phyloP scores from a whole-genome alignment of 805 yeast species.

The Saccharomycopsis olivae region DNA sequence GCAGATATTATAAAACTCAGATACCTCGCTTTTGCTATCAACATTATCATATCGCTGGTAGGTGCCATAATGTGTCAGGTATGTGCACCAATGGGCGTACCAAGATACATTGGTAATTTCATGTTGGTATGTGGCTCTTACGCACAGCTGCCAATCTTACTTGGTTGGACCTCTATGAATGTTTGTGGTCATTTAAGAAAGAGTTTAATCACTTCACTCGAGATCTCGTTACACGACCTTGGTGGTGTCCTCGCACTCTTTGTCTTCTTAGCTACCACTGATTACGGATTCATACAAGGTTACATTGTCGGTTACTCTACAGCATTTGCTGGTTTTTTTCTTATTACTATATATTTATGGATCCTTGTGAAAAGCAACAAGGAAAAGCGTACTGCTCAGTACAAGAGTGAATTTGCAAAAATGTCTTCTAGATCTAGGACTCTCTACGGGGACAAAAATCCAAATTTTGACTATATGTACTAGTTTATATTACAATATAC shows the following conservation, averaged over 20 bases:
- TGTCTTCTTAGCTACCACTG: conserved; percentile 11
- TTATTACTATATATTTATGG: not conserved
- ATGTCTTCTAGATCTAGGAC: conserved; percentile 12
- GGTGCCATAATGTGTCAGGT: conserved; percentile 5
- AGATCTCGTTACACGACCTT: conserved; percentile 60
- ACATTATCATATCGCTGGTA: conserved; percentile 12
- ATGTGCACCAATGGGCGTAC: conserved; percentile 4
- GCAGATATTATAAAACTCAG: conserved; percentile 38
- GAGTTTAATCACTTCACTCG: conserved; percentile 45
- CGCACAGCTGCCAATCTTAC: conserved; percentile 52
- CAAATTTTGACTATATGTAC: conserved; percentile 14
- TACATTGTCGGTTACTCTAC: conserved; percentile 7
- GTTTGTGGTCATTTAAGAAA: conserved; percentile 44
- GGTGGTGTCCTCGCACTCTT: conserved; percentile 34
- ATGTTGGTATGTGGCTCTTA: conserved; percentile 34
- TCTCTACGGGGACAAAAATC: conserved; percentile 14
- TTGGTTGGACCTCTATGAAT: conserved; percentile 57
- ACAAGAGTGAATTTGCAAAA: not conserved
- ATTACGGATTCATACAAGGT: conserved; percentile 7
- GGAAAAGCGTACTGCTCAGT: not conserved
- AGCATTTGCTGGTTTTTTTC: not conserved
- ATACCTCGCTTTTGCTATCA: conserved; percentile 28
- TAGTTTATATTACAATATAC: too few relatives aligned
- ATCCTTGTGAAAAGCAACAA: not conserved
- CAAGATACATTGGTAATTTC: conserved; percentile 13